Conservation (phyloP, 73 alveolate genomes). For the Blepharisma stoltei region DNA sequence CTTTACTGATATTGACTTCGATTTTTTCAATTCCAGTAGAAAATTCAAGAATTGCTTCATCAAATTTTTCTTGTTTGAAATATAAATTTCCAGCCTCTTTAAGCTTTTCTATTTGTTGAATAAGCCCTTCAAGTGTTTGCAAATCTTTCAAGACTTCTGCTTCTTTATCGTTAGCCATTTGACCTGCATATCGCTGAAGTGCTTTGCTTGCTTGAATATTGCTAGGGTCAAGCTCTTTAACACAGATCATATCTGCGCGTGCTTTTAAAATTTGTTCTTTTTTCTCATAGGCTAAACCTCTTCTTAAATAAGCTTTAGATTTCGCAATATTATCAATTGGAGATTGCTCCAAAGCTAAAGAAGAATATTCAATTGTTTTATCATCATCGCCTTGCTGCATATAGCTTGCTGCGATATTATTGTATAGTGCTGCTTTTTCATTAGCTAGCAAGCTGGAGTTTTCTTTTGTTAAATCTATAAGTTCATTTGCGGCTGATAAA, state of each 20-base stretch:
- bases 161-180: slow-evolving; percentile 20
- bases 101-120: not conserved
- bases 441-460: too few relatives aligned
- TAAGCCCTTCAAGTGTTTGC: slow-evolving; percentile 14
- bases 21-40: slow-evolving; percentile 40
- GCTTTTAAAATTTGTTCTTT: slow-evolving; percentile 45
- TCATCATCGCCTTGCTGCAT: too few relatives aligned
- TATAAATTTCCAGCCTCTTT: slow-evolving; percentile 36
- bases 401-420: too few relatives aligned
- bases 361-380: slow-evolving; percentile 40
- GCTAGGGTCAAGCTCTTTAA: slow-evolving; percentile 36
- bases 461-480: too few relatives aligned
- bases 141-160: slow-evolving; percentile 38
- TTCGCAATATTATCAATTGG: too few relatives aligned
- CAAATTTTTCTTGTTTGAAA: slow-evolving; percentile 25
- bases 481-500: too few relatives aligned
- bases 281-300: slow-evolving; percentile 49
- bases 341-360: slow-evolving; percentile 53
- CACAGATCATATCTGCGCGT: slow-evolving; percentile 34
- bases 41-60: slow-evolving; percentile 35
- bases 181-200: not conserved
- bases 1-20: slow-evolving; percentile 22
- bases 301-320: slow-evolving; percentile 45
- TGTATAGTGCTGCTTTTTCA: too few relatives aligned
- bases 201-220: slow-evolving; percentile 44